Evolutionary conservation across 768 basidiomycete species (phyloP).

Genomic region (Leccinum arenicola): DNA sequence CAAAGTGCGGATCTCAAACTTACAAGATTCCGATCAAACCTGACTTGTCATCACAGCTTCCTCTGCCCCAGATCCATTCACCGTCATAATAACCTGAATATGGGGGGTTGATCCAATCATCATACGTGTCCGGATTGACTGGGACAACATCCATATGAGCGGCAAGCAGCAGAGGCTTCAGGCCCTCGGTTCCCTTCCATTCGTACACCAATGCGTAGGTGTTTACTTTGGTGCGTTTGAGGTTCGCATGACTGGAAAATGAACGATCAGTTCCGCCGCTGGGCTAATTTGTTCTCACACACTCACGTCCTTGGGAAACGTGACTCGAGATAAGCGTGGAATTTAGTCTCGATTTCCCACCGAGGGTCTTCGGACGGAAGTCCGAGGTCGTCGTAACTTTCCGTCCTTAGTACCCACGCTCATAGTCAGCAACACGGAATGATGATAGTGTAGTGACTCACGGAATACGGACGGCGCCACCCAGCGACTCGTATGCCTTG

Average conservation of each 20-base stretch:
- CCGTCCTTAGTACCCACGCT: conserved; percentile 39
- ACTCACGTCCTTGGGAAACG: conserved; percentile 63
- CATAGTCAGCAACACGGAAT: not conserved
- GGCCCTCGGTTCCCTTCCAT: too few species aligned
- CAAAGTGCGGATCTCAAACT: conserved; percentile 2
- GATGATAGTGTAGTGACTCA: too few species aligned
- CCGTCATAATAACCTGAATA: too few species aligned
- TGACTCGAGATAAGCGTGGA: conserved; percentile 28
- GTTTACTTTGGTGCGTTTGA: conserved; percentile 38
- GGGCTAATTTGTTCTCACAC: not conserved
- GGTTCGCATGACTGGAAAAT: conserved; percentile 40
- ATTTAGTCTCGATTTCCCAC: conserved; percentile 30
- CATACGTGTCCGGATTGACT: too few species aligned
- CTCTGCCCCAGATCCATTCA: too few species aligned
- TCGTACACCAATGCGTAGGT: too few species aligned
- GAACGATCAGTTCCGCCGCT: not conserved
- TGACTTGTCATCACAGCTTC: too few species aligned
- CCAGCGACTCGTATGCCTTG: too few species aligned
- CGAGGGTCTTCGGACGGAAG: conserved; percentile 47
- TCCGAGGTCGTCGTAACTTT: conserved; percentile 50
- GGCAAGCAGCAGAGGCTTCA: too few species aligned
- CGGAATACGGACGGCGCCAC: too few species aligned
- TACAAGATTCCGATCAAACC: conserved; percentile 35
- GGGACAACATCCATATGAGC: too few species aligned
- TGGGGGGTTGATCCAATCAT: conserved; percentile 34